Evolutionary conservation across 371 early-diverging fungal genomes (phyloP).

Genomic region (Syncephalastrum monosporum): DNA sequence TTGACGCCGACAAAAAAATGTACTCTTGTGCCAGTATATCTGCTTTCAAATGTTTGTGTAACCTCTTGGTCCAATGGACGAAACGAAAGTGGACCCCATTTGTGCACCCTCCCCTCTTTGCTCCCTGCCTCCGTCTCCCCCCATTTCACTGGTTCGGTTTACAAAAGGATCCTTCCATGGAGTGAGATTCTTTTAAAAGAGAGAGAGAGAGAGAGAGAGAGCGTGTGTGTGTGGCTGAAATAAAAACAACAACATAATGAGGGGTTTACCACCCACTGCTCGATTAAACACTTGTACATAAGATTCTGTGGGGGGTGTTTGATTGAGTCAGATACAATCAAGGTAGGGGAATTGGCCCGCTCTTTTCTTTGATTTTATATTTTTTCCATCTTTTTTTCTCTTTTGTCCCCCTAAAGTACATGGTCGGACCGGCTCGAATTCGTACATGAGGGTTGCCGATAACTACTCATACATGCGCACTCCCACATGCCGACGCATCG

Average conservation of each 20-base stretch:
- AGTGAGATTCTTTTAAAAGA: no score
- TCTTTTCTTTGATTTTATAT: neutral
- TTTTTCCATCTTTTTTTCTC: neutral
- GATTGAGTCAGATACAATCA: no score
- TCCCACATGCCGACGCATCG: slow-evolving; percentile 22
- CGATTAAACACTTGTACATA: neutral
- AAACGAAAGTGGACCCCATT: slow-evolving; percentile 2
- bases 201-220: no score
- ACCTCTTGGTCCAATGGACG: no score
- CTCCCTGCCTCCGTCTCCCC: no score
- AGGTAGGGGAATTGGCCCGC: no score
- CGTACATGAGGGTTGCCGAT: slow-evolving; percentile 17
- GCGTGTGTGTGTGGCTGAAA: no score
- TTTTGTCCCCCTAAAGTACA: slow-evolving; percentile 7
- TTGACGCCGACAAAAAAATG: no score
- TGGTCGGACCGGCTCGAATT: slow-evolving; percentile 3
- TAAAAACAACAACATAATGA: slow-evolving; percentile 2
- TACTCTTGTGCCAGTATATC: no score
- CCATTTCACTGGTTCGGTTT: no score
- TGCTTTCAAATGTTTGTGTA: neutral
- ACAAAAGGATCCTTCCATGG: no score
- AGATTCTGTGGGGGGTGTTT: no score
- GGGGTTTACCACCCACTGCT: neutral
- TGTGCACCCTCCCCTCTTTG: neutral
- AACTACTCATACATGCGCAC: slow-evolving; percentile 22